These are phyloP conservation scores for Colletotrichum tanaceti DNA, from an alignment of 2,329 filamentous ascomycete genomes.

Conservation along the genomic window DNA sequence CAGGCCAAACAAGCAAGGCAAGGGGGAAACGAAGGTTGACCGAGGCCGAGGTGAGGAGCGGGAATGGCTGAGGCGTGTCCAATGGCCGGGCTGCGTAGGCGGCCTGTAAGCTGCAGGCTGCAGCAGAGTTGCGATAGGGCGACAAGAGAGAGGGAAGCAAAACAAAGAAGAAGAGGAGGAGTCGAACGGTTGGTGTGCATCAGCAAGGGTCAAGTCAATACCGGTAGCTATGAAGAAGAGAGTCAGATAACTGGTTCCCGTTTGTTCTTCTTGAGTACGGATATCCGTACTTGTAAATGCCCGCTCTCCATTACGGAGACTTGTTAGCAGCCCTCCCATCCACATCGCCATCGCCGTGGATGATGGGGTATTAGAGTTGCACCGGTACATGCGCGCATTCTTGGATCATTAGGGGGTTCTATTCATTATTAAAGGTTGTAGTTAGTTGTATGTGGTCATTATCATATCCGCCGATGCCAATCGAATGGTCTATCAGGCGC, in stretches of 20 bases:
- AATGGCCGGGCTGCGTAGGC: slow-evolving; percentile 9
- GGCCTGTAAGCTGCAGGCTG: slow-evolving; percentile 15
- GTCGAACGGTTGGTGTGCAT: slow-evolving; percentile 7
- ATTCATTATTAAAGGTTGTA: slow-evolving; percentile 11
- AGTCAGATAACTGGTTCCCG: not conserved
- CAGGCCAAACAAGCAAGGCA: not conserved
- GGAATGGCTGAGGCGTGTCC: slow-evolving; percentile 20
- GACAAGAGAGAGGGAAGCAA: not conserved
- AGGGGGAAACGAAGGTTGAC: slow-evolving; percentile 3
- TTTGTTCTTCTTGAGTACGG: not conserved
- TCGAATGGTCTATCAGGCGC: not conserved
- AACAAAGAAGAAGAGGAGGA: not conserved
- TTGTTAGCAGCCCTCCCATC: not conserved
- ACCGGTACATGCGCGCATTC: not conserved
- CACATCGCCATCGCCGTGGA: not conserved
- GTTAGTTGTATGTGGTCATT: slow-evolving; percentile 8
- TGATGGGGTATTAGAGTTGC: not conserved
- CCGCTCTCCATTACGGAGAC: not conserved
- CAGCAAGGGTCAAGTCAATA: not conserved
- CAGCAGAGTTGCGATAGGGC: slow-evolving; percentile 16
- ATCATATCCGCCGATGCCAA: slow-evolving; percentile 18
- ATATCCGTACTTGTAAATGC: no score
- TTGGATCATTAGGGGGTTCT: not conserved
- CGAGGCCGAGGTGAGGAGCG: slow-evolving; percentile 17
- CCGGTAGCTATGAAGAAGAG: not conserved